phyloP scores from a whole-genome alignment of 2,329 filamentous ascomycete genomes.

The Neocucurbitaria cava region DNA sequence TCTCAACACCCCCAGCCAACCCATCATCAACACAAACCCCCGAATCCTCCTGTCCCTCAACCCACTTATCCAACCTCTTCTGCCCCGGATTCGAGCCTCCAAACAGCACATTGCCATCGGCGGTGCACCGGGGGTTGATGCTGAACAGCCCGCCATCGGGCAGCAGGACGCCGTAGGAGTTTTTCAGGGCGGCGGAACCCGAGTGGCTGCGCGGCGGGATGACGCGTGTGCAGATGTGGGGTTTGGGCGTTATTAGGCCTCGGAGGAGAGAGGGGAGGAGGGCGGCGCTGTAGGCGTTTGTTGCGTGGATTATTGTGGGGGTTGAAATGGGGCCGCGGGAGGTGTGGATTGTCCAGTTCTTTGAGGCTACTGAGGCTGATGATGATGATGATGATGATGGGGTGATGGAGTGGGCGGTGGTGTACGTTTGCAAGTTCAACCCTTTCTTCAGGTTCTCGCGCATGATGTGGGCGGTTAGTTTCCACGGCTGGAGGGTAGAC shows the following conservation, averaged over 20 bases:
- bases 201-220: constrained; percentile 32
- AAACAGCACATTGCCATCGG: constrained; percentile 43
- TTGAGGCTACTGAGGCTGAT: too few relatives aligned
- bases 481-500: constrained; percentile 38
- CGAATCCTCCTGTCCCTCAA: constrained; percentile 36
- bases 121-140: constrained; percentile 42
- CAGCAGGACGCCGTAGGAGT: constrained; percentile 44
- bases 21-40: constrained; percentile 41
- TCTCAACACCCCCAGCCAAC: too few relatives aligned
- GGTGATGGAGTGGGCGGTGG: constrained; percentile 20
- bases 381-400: too few relatives aligned
- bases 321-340: constrained; percentile 27
- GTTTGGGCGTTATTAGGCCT: constrained; percentile 35
- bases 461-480: constrained; percentile 37
- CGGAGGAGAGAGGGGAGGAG: constrained; percentile 27
- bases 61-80: constrained; percentile 36
- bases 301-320: constrained; percentile 31
- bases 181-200: constrained; percentile 24
- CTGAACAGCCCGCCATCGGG: constrained; percentile 38
- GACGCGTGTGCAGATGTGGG: constrained; percentile 37
- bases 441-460: constrained; percentile 25
- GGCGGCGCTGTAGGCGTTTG: constrained; percentile 36
- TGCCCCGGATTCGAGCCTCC: constrained; percentile 44
- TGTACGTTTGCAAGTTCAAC: constrained; percentile 32
- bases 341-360: constrained; percentile 29